Evolutionary conservation across 352 stramenopile genomes (phyloP), one percentile per base, ranked within the genome.

Genomic region (Phytophthora ramorum): DNA sequence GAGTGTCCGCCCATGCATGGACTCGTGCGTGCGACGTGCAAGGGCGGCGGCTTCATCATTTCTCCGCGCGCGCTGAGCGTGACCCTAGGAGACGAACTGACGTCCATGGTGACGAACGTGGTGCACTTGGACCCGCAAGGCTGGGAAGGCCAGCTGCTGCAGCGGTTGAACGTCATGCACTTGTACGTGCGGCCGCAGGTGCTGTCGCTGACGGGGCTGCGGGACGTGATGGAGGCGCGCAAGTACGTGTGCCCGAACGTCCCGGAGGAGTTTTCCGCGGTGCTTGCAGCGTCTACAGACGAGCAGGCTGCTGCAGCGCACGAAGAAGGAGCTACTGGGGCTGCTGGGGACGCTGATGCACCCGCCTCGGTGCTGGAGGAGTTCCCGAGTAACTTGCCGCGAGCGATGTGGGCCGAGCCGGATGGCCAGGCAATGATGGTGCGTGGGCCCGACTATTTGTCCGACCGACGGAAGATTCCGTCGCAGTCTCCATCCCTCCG

Each of bases 181-280:
- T 51, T 71, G 70, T 91, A 89, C 45, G 61, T 91, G 8, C 78
- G 73, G 24, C 82, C 79, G 32, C 79, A 93, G 58, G 72, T 91
- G 22, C 59, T 90, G 38, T 75, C 81, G 48, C 56, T 91, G 28
- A 76, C 78, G 3, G 82, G 84, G 0, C 58, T 93, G 10, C 63
- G 89, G 19, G 85, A 91, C 58, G 79, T 89, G 20, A 90, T 91
- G 82, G 85, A 93, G 38, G 82, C 82, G 19, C 77, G 80, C 20
- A 91, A 93, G 56, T 93, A 90, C 53, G 81, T 90, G 37, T 89
- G 78, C 17, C 81, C 81, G 2, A 90, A 92, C 54, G 76, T 90
- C 10, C 70, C 83, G 0, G 83, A 90, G 46, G 79, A 87, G 46
- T 87, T 93, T 38, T 73, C 77, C 1, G 69, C 76, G 4, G 78